Base-by-base conservation (phyloP, 2,329 filamentous ascomycete genomes). In the Aspergillus fumigatus region DNA sequence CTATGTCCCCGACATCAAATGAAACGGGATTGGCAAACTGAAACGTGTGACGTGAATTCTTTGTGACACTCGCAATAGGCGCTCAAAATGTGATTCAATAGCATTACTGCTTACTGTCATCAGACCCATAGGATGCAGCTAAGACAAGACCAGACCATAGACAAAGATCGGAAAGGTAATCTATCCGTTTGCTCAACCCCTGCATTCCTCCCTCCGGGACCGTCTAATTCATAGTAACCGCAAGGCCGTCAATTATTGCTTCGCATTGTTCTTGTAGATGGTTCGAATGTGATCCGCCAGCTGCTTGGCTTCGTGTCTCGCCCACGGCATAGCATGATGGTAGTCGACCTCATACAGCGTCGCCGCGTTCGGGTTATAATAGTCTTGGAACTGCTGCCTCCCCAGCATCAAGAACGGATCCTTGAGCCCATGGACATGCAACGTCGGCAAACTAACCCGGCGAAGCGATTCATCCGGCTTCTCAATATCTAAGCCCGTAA, bases 261-360 rank as follows among this genome's bases (percentile, higher is more conserved):
- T 47, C 21, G 21, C 48, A 52, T 53, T 62, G 38, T 54, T 51
- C 26, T 49, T 43, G 48, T 65, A 57, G 11, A 62, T 41, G 32
- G 55, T 48, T 47, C 57, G 56, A 32, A 66, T 59, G 32, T 41
- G 23, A 2, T 55, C 48, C 1, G 58, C 64, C 56, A 66, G 48
- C 29, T 57, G 51, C 47, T 61, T 43, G 11, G 59, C 56, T 32
- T 66, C 62, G 4, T 60, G 48, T 47, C 55, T 60, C 9, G 58
- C 57, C 64, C 64, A 66, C 19, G 64, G 64, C 64, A 66, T 66
- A 6, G 64, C 64, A 57, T 66, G 64, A 41, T 66, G 64, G 38
- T 66, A 66, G 17, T 65, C 59, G 5, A 65, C 58, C 52, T 65
- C 61, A 27, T 59, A 62, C 19, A 66, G 35, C 32, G 9, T 52